Evolutionary conservation across 2,329 filamentous ascomycete species (phyloP), one percentile per base, ranked within the genome.

Genomic region (Colletotrichum cereale): DNA sequence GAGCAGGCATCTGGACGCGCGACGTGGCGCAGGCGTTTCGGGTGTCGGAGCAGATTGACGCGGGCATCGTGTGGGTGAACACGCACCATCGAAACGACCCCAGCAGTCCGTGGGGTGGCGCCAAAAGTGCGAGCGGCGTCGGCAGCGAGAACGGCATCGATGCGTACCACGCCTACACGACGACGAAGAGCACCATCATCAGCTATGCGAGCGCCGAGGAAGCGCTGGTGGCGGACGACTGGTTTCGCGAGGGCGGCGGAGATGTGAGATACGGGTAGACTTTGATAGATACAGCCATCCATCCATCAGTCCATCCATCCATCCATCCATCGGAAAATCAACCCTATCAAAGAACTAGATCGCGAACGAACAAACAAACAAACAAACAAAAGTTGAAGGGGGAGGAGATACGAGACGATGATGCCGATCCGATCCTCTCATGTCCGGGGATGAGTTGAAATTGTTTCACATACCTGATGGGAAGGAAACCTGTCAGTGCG

Each of bases 1-100:
- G 93, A 65, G 92, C 93, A 31, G 92, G 90, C 34, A 85, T 96
- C 26, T 93, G 94, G 89, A 96, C 93, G 38, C 88, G 83, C 74
- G 91, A 94, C 80, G 84, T 95, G 78, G 90, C 91, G 79, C 92
- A 90, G 57, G 92, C 92, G 65, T 88, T 94, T 77, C 88, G 92
- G 47, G 91, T 95, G 3, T 90, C 92, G 62, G 92, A 93, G 78
- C 86, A 86, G 55, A 86, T 96, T 74, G 87, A 89, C 73, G 91
- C 93, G 1, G 93, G 91, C 73, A 87, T 86, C 66, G 84, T 85
- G 2, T 88, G 86, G 85, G 83, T 86, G 50, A 85, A 86, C 67
- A 93, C 86, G 0, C 91, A 93, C 79, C 91, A 93, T 77, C 86
- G 91, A 42, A 93, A 93, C 75, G 91, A 93, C 74, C 91, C 91